phyloP scores from a whole-genome alignment of 2,329 filamentous ascomycete species.

The Westerdykella sp. region DNA sequence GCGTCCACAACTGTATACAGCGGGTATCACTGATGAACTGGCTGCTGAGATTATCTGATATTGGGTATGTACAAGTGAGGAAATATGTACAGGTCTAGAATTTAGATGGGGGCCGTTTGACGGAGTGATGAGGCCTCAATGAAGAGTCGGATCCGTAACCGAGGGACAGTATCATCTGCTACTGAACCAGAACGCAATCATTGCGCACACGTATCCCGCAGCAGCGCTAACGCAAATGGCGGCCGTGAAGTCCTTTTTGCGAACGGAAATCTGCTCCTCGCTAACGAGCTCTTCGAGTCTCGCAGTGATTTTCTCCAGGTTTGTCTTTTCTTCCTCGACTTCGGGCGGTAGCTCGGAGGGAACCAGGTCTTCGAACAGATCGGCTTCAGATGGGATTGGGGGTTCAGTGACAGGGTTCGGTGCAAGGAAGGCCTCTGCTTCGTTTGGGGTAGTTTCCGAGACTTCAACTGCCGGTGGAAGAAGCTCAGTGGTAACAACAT shows the following conservation, averaged over 20 bases:
- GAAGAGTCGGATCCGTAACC: too few species aligned
- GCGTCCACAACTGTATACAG: too few species aligned
- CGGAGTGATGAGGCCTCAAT: too few species aligned
- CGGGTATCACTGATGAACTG: too few species aligned
- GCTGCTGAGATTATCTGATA: too few species aligned
- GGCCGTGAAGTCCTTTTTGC: conserved; percentile 43
- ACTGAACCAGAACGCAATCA: background rate
- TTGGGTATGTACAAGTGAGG: background rate
- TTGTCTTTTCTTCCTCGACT: conserved; percentile 5
- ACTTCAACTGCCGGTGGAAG: conserved; percentile 1
- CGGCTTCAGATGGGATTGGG: conserved; percentile 6
- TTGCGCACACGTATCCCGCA: conserved; percentile 26
- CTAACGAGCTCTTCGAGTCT: conserved; percentile 37
- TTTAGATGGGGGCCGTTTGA: background rate
- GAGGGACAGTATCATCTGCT: background rate
- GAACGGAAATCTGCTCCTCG: conserved; percentile 40
- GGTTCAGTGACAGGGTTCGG: conserved; percentile 5
- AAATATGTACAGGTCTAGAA: background rate
- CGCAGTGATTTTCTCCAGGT: conserved; percentile 17
- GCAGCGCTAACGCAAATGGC: conserved; percentile 41
- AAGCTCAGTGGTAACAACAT: background rate
- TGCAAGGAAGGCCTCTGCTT: conserved; percentile 1
- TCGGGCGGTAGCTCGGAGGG: conserved; percentile 8
- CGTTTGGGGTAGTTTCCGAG: conserved; percentile 4
- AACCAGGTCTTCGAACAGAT: conserved; percentile 7